Base-by-base conservation (phyloP, 257 asterid genomes). In the Oldenlandia corymbosa region DNA sequence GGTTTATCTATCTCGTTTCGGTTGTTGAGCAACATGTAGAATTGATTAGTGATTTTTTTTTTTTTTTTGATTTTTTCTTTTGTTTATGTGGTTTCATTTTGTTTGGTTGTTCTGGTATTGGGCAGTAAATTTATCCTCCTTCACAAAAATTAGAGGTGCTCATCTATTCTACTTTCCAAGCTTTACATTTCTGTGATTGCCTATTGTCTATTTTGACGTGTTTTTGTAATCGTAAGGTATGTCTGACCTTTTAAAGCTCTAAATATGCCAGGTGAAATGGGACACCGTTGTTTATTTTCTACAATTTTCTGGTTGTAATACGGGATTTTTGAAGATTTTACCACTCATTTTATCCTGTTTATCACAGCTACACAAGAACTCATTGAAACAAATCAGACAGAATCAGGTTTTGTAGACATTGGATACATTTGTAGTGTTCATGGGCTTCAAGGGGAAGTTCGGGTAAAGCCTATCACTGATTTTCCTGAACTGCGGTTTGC, bases 401-500 rank as follows among this genome's bases (percentile, higher is more conserved):
- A 78, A 9, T 64, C 76, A 34, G 73, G 64, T 64, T 87, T 87
- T 69, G 70, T 92, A 65, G 94, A 89, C 79, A 80, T 88, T 63
- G 99, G 99, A 64, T 85, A 89, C 63, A 74, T 92, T 59, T 85
- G 37, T 67, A 90, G 99, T 57, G 87, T 80, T 57, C 99, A 89
- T 73, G 99, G 99, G 63, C 74, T 92, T 70, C 84, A 77, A 60
- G 99, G 99, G 65, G 95, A 92, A 75, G 96, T 92, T 48, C 84
- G 92, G 68, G 89, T 92, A 53, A 87, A 85, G 65, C 77, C 81
- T 18, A 78, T 45, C 56, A 89, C 99, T 27, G 99, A 85, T 80
- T 92, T 92, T 61, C 95, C 96, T 11, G 94, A 89, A 26, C 80
- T 92, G 59, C 96, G 99, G 48, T 92, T 92, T 85, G 87, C 95